Percentiles rank a stretch among this genome's conserved stretches.
phyloP scores from a whole-genome alignment of 1,284 basidiomycete species.

The Pseudozyma hubeiensis region DNA sequence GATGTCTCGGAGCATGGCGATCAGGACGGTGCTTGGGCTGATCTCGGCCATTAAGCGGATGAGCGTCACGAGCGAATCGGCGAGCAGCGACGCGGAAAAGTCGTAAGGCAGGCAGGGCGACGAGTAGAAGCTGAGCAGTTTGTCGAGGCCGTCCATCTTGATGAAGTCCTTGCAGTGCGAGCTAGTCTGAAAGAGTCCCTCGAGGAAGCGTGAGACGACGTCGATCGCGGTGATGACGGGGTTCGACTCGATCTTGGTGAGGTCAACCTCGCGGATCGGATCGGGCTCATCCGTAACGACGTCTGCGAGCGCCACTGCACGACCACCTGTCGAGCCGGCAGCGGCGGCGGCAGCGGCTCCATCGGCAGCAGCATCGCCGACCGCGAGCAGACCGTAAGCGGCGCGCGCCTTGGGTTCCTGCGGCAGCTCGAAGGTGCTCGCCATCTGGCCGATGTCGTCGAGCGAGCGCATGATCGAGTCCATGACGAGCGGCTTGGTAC shows the following conservation, averaged over 20 bases:
- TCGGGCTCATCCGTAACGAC: conserved; percentile 53
- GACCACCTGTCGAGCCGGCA: conserved; percentile 9
- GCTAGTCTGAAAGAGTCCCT: conserved; percentile 90
- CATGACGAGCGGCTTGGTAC: conserved; percentile 79
- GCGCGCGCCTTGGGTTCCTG: conserved; percentile 39
- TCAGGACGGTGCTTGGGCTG: conserved; percentile 80
- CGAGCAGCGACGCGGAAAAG: conserved; percentile 83
- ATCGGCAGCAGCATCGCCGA: conserved; percentile 23
- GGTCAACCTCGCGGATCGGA: conserved; percentile 54
- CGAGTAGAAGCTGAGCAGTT: conserved; percentile 80
- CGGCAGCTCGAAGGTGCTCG: conserved; percentile 71
- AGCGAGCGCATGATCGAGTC: conserved; percentile 46
- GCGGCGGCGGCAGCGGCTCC: conserved; percentile 20
- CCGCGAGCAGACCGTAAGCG: conserved; percentile 49
- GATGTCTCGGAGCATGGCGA: conserved; percentile 79
- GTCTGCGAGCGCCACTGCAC: conserved; percentile 51
- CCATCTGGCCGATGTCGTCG: conserved; percentile 75
- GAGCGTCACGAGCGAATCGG: conserved; percentile 86
- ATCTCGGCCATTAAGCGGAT: conserved; percentile 89
- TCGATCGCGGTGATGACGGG: conserved; percentile 61
- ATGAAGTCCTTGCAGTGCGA: conserved; percentile 92
- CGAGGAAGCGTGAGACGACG: conserved; percentile 72
- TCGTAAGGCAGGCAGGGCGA: conserved; percentile 90
- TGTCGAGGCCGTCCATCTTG: conserved; percentile 79
- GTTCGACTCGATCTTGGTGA: conserved; percentile 51